Percentiles rank a stretch among this genome's conserved stretches.
phyloP scores from a whole-genome alignment of 257 asterid genomes.

The Solanum appendiculatum region DNA sequence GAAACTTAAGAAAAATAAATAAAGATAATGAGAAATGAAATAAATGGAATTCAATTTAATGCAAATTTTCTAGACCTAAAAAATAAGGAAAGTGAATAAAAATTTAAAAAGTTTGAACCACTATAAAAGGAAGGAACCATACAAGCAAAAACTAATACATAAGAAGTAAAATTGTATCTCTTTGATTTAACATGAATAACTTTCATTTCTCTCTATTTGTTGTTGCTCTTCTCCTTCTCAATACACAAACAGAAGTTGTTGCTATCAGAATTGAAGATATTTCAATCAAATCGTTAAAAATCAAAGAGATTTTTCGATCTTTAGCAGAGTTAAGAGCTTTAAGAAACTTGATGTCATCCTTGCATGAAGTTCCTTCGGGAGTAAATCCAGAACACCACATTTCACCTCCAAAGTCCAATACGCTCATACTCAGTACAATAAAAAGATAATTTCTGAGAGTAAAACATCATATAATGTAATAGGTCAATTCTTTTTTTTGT shows the following conservation, averaged over 20 bases:
- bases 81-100: too few relatives aligned
- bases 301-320: background rate
- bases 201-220: background rate
- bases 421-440: background rate
- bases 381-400: background rate
- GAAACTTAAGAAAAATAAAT: too few relatives aligned
- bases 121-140: background rate
- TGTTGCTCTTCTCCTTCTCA: background rate
- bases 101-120: background rate
- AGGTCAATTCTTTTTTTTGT: too few relatives aligned
- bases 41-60: too few relatives aligned
- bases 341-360: background rate
- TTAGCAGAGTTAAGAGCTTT: background rate
- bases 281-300: background rate
- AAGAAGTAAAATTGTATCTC: background rate
- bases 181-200: background rate
- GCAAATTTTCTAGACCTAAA: too few relatives aligned
- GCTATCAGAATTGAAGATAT: background rate
- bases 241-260: background rate
- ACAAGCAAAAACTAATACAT: background rate
- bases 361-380: background rate
- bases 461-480: background rate
- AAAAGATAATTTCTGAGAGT: background rate
- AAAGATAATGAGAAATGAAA: too few relatives aligned
- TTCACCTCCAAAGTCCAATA: background rate